Evolutionary conservation across 257 asterid species (phyloP).

Genomic region (Prunella vulgaris): DNA sequence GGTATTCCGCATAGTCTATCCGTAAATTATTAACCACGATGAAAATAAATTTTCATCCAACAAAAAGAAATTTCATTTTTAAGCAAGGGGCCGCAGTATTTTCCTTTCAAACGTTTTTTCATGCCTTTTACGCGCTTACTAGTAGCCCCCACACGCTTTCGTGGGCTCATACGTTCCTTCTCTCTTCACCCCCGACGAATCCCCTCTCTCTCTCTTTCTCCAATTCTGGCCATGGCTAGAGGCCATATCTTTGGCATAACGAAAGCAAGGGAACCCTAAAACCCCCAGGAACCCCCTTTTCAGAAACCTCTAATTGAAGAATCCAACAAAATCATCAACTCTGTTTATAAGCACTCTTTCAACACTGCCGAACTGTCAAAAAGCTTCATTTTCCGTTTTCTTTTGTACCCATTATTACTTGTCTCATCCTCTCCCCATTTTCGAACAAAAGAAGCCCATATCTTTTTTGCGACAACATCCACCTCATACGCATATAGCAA

Average conservation of each 20-base stretch:
- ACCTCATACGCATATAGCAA: neutral
- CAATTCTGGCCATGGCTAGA: neutral
- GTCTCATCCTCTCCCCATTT: slow-evolving; percentile 26
- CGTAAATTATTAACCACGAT: no score
- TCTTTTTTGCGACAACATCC: slow-evolving; percentile 3
- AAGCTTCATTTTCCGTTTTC: neutral
- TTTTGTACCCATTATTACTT: slow-evolving; percentile 18
- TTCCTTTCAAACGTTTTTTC: neutral
- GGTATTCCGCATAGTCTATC: no score
- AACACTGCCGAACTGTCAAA: slow-evolving; percentile 4
- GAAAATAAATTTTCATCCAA: no score
- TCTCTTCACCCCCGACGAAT: neutral
- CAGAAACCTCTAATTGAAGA: neutral
- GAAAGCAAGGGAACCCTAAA: neutral
- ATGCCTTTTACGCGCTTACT: slow-evolving; percentile 15
- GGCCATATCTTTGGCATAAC: neutral
- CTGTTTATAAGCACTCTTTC: slow-evolving; percentile 1
- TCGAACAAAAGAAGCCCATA: slow-evolving; percentile 25
- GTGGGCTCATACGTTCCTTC: neutral
- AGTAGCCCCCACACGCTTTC: slow-evolving; percentile 29
- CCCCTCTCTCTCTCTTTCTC: neutral
- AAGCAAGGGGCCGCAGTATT: no score
- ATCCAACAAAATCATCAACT: neutral
- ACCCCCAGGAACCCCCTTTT: neutral
- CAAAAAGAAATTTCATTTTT: no score